Evolutionary conservation across 345 rosid species (phyloP), one percentile per base, ranked within the genome.

Genomic region (Iberis pinnata): DNA sequence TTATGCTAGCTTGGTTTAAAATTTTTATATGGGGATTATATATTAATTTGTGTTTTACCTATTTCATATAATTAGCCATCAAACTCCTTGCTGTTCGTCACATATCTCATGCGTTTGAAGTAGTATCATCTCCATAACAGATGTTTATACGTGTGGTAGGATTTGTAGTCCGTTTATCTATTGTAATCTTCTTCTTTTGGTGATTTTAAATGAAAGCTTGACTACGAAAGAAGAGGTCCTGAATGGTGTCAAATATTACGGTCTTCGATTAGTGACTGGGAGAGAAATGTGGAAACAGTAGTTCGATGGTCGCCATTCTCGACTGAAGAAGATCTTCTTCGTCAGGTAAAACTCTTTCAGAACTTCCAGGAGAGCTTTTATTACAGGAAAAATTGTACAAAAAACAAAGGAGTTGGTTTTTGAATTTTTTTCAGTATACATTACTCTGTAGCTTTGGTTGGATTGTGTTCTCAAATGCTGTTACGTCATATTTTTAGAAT

Each of bases 231-330:
- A 73, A 64, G 61, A 29, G 80, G 64, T 42, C 49, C 32, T 6
- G 82, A 75, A 35, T 90, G 94, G 94, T 63, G 67, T 61, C 75
- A 61, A 70, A 71, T 86, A 49, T 9, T 57, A 17, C 73, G 92
- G 42, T 70, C 75, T 43, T 73, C 86, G 42, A 43, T 41, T 35
- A 45, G 25, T 68, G 96, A 84, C 63, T 90, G 92, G 96, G 56
- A 71, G 24, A 79, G 42, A 72, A 90, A 80, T 63, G 69, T 76
- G 35, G 87, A 86, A 58, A 82, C 96, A 2, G 64, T 86, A 39
- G 61, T 72, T 50, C 80, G 74, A 9, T 90, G 98, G 98, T 84
- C 94, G 43, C 96, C 96, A 11, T 86, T 76, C 53, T 64, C 81
- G 9, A 68, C 70, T 54, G 86, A 90, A 75, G 71, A 54, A 6